A percentile compares a stretch with the other conserved stretches of the same genome.
Evolutionary conservation across 768 basidiomycete genomes (phyloP).

Genomic region (Boletus rubescentipes): DNA sequence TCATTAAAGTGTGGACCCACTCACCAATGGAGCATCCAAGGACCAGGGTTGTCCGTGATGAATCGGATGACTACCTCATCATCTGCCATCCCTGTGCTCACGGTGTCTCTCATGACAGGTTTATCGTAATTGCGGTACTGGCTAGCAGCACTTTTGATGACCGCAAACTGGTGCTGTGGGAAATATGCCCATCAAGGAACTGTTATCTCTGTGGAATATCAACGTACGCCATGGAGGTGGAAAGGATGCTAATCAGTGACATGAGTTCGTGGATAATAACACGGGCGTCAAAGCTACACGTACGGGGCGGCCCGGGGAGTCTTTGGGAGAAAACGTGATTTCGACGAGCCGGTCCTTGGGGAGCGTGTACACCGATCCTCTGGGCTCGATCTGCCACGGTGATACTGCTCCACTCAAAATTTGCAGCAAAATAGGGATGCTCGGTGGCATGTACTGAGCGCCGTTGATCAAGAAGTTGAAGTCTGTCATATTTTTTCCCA

Average conservation of each 20-base stretch:
- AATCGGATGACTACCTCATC: constrained; percentile 59
- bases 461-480: background rate
- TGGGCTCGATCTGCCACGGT: constrained; percentile 9
- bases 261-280: background rate
- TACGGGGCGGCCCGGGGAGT: constrained; percentile 32
- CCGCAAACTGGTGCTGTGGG: constrained; percentile 40
- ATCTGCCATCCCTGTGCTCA: constrained; percentile 27
- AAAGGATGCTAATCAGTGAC: constrained; percentile 16
- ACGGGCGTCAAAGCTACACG: constrained; percentile 1
- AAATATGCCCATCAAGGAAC: background rate
- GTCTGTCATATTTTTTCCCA: too few relatives aligned
- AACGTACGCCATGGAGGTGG: constrained; percentile 20
- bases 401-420: constrained; percentile 20
- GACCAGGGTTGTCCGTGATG: constrained; percentile 66
- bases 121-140: constrained; percentile 40
- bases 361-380: constrained; percentile 14
- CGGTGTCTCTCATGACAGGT: constrained; percentile 54
- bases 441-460: constrained; percentile 14
- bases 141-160: constrained; percentile 41
- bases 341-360: constrained; percentile 16
- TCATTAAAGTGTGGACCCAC: background rate
- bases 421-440: constrained; percentile 16
- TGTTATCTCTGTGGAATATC: background rate
- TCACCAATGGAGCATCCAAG: constrained; percentile 48
- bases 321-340: constrained; percentile 12